Evolutionary conservation across 2,329 filamentous ascomycete species (phyloP).

Genomic region (Fusarium guadeloupense): DNA sequence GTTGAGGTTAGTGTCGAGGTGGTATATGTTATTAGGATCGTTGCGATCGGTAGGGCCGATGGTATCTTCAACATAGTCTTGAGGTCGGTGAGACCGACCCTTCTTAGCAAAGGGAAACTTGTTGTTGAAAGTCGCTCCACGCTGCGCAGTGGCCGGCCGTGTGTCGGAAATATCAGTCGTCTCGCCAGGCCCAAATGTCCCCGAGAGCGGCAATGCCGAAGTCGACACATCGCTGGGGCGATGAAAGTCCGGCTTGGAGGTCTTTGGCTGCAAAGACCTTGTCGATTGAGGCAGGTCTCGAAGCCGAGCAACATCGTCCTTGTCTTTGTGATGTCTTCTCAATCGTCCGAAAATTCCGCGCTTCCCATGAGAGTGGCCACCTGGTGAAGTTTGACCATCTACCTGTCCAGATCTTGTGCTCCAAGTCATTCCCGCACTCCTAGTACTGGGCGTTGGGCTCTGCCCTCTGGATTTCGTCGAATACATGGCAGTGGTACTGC

Average conservation of each 20-base stretch:
- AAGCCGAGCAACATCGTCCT: slow-evolving; percentile 53
- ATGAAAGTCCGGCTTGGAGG: slow-evolving; percentile 58
- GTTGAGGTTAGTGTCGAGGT: slow-evolving; percentile 85
- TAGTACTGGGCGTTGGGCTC: slow-evolving; percentile 82
- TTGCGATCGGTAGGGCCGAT: slow-evolving; percentile 69
- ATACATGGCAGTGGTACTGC: slow-evolving; percentile 56
- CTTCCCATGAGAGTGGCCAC: slow-evolving; percentile 61
- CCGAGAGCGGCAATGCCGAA: slow-evolving; percentile 49
- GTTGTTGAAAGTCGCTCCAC: slow-evolving; percentile 68
- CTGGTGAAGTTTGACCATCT: slow-evolving; percentile 70
- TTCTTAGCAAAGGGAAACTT: slow-evolving; percentile 71
- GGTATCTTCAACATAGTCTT: slow-evolving; percentile 66
- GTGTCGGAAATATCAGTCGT: slow-evolving; percentile 45
- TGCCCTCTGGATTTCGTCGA: slow-evolving; percentile 68
- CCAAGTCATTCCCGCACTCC: slow-evolving; percentile 60
- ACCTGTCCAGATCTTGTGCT: slow-evolving; percentile 59
- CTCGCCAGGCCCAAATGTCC: slow-evolving; percentile 42
- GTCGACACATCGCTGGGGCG: slow-evolving; percentile 51
- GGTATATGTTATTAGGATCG: slow-evolving; percentile 71
- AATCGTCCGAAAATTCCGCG: slow-evolving; percentile 61
- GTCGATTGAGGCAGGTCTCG: slow-evolving; percentile 62
- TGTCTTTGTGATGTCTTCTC: slow-evolving; percentile 64
- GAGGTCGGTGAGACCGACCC: slow-evolving; percentile 55
- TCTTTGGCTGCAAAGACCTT: slow-evolving; percentile 61
- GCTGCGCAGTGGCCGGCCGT: slow-evolving; percentile 39